Base-by-base conservation (phyloP, 164 flowering plant genomes). In the Dillenia turbinata region DNA sequence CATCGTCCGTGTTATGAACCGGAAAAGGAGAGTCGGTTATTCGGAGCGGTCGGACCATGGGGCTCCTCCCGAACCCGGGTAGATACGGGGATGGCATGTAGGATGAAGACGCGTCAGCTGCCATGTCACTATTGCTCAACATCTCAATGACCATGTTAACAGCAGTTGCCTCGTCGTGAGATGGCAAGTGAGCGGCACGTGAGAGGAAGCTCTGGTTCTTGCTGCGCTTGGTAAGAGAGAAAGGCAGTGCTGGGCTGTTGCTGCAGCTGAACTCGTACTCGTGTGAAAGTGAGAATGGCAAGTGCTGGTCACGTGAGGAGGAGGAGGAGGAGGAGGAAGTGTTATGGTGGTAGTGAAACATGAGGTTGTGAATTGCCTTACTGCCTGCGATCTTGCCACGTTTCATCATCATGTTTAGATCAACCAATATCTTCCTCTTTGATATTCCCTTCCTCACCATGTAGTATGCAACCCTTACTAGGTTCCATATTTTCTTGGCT, bases 241-340 rank as follows among this genome's bases (percentile, higher is more conserved):
- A 63, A 44, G 73, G 71, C 40, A 57, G 56, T 43, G 57, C 52
- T 1, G 88, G 88, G 65, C 75, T 83, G 77, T 78, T 79, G 69
- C 81, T 82, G 72, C 89, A 84, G 75, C 86, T 84, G 79, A 84
- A 84, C 72, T 82, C 86, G 71, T 84, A 84, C 50, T 82, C 86
- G 0, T 52, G 50, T 0, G 67, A 59, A 11, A 63, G 60, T 52
- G 49, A 4, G 68, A 17, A 56, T n/a, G 73, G 66, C 52, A 50
- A 26, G 52, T 48, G 59, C 48, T 50, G 45, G 52, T 44, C 33
- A 14, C 51, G n/a, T 43, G 46, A 26, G 24, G 45, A 40, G 63
- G 40, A 14, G 19, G 13, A 40, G n/a, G n/a, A n/a, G n/a, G n/a
- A n/a, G n/a, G n/a, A n/a, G 63, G 52, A 13, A 16, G 54, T 13